phyloP scores from a whole-genome alignment of 306 rosid genomes.

The Oemleria cerasiformis region DNA sequence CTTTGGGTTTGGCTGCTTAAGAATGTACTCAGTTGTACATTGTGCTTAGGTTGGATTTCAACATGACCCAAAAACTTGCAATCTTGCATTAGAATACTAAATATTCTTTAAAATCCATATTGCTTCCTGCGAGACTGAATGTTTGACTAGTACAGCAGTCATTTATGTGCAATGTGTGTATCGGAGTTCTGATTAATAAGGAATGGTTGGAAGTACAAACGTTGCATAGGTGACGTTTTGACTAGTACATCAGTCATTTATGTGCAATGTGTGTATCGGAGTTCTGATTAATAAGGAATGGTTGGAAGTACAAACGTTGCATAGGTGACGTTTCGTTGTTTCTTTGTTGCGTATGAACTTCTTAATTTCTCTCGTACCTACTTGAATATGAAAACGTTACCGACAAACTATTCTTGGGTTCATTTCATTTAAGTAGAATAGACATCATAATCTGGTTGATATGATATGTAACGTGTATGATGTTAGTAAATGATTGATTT shows the following conservation, averaged over 20 bases:
- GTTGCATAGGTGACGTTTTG: no score
- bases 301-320: not conserved
- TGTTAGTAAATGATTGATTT: not conserved
- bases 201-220: not conserved
- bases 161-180: not conserved
- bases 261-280: not conserved
- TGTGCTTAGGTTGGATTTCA: not conserved
- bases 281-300: not conserved
- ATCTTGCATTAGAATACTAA: not conserved
- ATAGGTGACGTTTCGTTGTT: not conserved
- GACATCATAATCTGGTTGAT: slow-evolving; percentile 5
- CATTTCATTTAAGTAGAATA: not conserved
- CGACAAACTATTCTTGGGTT: not conserved
- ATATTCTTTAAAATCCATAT: not conserved
- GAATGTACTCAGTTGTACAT: not conserved
- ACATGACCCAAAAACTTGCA: slow-evolving; percentile 4
- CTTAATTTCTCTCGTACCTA: not conserved
- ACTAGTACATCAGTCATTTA: not conserved
- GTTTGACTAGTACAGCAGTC: not conserved
- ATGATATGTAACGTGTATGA: not conserved
- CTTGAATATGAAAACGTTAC: not conserved
- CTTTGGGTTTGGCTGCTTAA: not conserved
- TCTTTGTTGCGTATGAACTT: not conserved
- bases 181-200: not conserved
- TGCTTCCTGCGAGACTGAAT: not conserved